Evolutionary conservation across 2,329 filamentous ascomycete genomes (phyloP).

Genomic region (Blastomyces parvus): DNA sequence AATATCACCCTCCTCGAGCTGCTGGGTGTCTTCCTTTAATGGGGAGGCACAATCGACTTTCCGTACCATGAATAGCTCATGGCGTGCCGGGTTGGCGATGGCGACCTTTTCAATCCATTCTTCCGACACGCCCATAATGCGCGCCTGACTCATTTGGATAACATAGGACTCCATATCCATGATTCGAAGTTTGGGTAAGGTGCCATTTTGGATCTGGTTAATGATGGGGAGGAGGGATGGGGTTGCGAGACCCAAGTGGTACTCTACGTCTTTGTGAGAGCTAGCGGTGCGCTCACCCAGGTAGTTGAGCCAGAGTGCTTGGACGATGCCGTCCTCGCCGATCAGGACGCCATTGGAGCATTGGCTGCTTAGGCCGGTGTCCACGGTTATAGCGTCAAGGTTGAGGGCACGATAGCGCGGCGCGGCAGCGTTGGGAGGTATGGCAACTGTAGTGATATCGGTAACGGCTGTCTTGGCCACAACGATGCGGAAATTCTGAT

Average conservation of each 20-base stretch:
- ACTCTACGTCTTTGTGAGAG: constrained; percentile 84
- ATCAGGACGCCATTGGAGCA: constrained; percentile 92
- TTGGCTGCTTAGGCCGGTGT: constrained; percentile 81
- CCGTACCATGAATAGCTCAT: constrained; percentile 96
- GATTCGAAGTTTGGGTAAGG: constrained; percentile 74
- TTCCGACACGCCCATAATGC: constrained; percentile 93
- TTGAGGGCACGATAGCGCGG: constrained; percentile 92
- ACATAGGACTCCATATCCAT: constrained; percentile 89
- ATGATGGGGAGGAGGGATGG: constrained; percentile 84
- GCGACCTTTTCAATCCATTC: constrained; percentile 92
- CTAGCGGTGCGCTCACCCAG: constrained; percentile 75
- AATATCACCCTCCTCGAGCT: constrained; percentile 81
- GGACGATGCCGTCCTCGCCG: constrained; percentile 79
- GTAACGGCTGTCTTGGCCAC: constrained; percentile 91
- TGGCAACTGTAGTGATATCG: constrained; percentile 93
- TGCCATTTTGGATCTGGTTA: constrained; percentile 65
- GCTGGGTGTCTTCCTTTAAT: constrained; percentile 40
- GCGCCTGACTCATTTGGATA: constrained; percentile 92
- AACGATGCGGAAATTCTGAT: constrained; percentile 86
- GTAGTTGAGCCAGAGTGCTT: constrained; percentile 94
- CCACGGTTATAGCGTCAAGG: constrained; percentile 91
- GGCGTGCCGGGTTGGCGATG: constrained; percentile 76
- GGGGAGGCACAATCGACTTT: constrained; percentile 63
- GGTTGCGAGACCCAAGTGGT: constrained; percentile 85
- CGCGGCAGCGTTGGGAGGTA: constrained; percentile 84